A percentile compares a stretch with the other conserved stretches of the same genome.
Conservation (phyloP, 345 rosid species). For the Draba incana region DNA sequence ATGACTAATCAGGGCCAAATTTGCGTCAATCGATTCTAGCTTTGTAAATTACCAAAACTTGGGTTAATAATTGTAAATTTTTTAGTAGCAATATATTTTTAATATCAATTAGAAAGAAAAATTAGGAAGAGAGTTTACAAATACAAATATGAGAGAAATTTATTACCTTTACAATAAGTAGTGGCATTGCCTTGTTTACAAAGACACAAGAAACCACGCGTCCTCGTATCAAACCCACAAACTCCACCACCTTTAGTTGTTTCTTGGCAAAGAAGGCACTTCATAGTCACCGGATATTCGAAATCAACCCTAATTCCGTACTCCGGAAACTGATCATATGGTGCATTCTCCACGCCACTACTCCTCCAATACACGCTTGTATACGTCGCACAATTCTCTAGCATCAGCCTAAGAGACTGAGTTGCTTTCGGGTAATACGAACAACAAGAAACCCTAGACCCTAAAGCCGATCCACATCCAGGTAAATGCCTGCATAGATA, state of each 20-base stretch:
- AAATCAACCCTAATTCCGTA: conserved; percentile 83
- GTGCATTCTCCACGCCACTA: conserved; percentile 44
- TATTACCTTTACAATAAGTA: conserved; percentile 65
- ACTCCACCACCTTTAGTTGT: conserved; percentile 70
- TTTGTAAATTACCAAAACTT: background rate
- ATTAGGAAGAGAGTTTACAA: background rate
- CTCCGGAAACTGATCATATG: conserved; percentile 74
- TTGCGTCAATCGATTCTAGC: too few relatives aligned
- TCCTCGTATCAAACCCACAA: conserved; percentile 68
- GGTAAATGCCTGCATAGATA: conserved; percentile 93
- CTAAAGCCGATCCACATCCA: conserved; percentile 54
- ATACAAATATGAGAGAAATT: background rate
- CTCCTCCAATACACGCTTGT: conserved; percentile 89
- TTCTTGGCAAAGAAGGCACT: conserved; percentile 85
- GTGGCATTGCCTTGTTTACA: conserved; percentile 69
- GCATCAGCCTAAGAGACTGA: conserved; percentile 84
- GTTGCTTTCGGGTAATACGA: conserved; percentile 82
- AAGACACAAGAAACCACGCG: conserved; percentile 66
- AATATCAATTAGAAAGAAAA: background rate
- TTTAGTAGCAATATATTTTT: background rate
- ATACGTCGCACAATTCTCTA: conserved; percentile 75
- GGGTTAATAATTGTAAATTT: too few relatives aligned
- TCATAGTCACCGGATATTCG: conserved; percentile 74
- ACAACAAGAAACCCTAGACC: conserved; percentile 68
- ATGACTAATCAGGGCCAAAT: too few relatives aligned